Conservation (phyloP, 768 basidiomycete genomes). For the Podaxis carcinomalis region DNA sequence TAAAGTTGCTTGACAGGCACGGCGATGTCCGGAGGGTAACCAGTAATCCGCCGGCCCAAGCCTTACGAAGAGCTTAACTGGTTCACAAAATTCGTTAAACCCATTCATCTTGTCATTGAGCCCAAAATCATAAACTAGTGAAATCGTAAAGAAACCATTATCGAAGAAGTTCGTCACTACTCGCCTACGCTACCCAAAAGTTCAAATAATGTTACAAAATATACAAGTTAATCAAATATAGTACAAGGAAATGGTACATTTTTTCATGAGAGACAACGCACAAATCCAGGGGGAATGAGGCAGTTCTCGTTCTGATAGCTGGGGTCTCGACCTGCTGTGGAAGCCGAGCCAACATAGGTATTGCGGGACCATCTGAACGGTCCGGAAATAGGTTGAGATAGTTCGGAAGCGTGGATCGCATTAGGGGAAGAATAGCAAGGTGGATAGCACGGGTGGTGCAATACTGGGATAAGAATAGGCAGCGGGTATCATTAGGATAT, state of each 20-base stretch:
- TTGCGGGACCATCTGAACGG: neutral
- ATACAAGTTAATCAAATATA: slow-evolving; percentile 3
- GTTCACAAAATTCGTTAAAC: neutral
- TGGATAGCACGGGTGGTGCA: slow-evolving; percentile 8
- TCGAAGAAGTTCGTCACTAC: slow-evolving; percentile 1
- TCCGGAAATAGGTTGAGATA: neutral
- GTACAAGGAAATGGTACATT: slow-evolving; percentile 10
- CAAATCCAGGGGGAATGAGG: neutral
- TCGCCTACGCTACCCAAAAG: slow-evolving; percentile 10
- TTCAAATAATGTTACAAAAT: slow-evolving; percentile 10
- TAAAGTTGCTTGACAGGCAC: neutral
- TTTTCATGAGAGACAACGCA: slow-evolving; percentile 1
- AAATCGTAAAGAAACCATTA: slow-evolving; percentile 6
- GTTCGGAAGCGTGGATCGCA: neutral
- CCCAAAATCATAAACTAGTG: slow-evolving; percentile 3
- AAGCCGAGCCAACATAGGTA: neutral
- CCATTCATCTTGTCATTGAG: slow-evolving; percentile 7
- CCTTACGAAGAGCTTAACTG: neutral
- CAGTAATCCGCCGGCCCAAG: neutral
- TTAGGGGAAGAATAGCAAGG: neutral
- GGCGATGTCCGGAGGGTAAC: neutral
- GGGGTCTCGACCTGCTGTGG: neutral
- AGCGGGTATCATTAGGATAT: slow-evolving; percentile 15
- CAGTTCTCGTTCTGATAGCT: neutral
- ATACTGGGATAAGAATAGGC: slow-evolving; percentile 13